Base-by-base conservation (phyloP, 2,329 filamentous ascomycete genomes). In the Dothideomycetes sp. region DNA sequence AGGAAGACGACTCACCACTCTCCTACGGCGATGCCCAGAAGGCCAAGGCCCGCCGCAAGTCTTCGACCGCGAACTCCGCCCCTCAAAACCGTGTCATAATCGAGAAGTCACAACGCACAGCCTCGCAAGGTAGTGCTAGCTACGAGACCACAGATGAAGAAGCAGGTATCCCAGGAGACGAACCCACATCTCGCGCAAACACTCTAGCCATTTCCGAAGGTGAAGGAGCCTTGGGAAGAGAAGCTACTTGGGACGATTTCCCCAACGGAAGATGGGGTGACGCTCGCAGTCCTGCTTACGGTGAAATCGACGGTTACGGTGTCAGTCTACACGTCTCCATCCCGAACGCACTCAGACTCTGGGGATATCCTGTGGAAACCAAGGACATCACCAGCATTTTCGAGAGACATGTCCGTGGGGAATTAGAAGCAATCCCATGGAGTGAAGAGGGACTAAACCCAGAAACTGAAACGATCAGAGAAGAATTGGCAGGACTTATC, bases 171-270 rank as follows among this genome's bases (percentile, higher is more conserved):
- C 84, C 79, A 1, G 74, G 75, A 3, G 88, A 89, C 58, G 79
- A 77, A 15, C 41, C 41, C 2, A 31, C 42, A 3, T 57, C 55
- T 23, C 76, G 88, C 38, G 81, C 82, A 43, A 89, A 88, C 59
- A 91, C 86, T 1, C 73, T 96, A 8, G 86, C 88, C 19, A 95
- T 95, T 44, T 94, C 88, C 0, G 89, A 96, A 64, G 89, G 91
- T 5, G 83, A 94, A 55, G 91, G 89, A 17, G 74, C 83, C 3
- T 70, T 95, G 5, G 91, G 89, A 9, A 76, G 91, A 35, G 89
- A 96, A 68, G 91, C 91, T 23, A 98, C 91, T 1, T 98, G 91
- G 91, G 91, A 98, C 55, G 91, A 98, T 54, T 98, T 87, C 61
- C 89, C 89, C 48, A 96, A 96, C 67, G 91, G 89, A 19, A 78